Evolutionary conservation across 1,284 basidiomycete species (phyloP), one percentile per base, ranked within the genome.

Genomic region (Tilletia setariae): DNA sequence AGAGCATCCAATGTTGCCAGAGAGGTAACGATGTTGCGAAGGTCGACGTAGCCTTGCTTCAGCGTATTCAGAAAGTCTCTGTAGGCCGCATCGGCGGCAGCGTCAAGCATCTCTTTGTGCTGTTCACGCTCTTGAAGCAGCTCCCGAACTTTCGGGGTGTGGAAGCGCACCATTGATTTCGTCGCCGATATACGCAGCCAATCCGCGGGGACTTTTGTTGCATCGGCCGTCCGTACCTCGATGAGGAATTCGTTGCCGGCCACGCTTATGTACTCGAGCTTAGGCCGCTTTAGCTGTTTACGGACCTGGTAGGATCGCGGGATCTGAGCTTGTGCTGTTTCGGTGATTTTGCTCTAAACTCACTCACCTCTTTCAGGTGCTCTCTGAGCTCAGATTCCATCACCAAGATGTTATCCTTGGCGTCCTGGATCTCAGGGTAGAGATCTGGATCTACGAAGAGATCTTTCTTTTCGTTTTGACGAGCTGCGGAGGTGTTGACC

Each of bases 181-280:
- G 94, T 97, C 53, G 72, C 89, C 44, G 89, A 91, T 63, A 94
- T 86, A 46, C 91, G 85, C 61, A 88, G 85, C 94, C 94, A 98
- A 68, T 87, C 86, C 6, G 87, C 86, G 0, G 95, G 95, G 2
- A 93, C 88, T 11, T 86, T 86, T 71, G 87, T 87, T 15, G 89
- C 88, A 61, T 92, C 91, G 7, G 85, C 86, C 64, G 88, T 89
- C 64, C 89, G 89, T 19, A 96, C 85, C 66, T 83, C 80, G 28
- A 84, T 74, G 64, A 81, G 68, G 70, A 78, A 83, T 11, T 84
- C 83, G 19, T 83, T 76, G 21, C 78, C 78, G 0, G 86, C 84
- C 7, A 90, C 86, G 2, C 86, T 87, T 2, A 87, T 86, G 85
- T 89, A 98, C 69, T 90, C 85, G n/a, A 94, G 84, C 9, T 88